A percentile compares a stretch with the other conserved stretches of the same genome.
Conservation (phyloP, 306 rosid genomes). For the Begonia masoniana region DNA sequence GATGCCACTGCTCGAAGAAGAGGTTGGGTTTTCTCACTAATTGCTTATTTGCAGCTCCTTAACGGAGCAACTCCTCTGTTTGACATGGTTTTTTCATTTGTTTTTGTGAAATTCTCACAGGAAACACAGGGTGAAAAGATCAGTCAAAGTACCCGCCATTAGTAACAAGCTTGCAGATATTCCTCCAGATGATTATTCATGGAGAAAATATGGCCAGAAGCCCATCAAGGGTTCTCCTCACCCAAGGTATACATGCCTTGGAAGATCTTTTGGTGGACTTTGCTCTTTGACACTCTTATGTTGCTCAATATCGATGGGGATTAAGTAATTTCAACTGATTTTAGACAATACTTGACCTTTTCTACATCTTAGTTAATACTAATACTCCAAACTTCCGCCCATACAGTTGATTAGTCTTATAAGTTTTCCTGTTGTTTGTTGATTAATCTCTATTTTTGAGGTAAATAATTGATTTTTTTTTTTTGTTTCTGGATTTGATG, state of each 20-base stretch:
- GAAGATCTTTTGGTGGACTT: no score
- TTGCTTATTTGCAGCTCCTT: neutral
- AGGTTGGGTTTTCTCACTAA: slow-evolving; percentile 35
- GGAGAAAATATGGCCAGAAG: slow-evolving; percentile 99
- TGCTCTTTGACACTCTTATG: no score
- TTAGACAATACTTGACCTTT: no score
- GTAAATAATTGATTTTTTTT: no score
- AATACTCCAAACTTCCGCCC: no score
- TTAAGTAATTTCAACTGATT: no score
- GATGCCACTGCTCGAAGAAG: slow-evolving; percentile 98
- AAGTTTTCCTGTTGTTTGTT: no score
- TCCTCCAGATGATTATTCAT: slow-evolving; percentile 96
- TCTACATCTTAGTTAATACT: no score
- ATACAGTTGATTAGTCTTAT: no score
- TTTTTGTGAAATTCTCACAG: slow-evolving; percentile 20
- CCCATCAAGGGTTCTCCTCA: slow-evolving; percentile 99
- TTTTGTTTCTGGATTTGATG: neutral
- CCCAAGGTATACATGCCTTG: slow-evolving; percentile 47
- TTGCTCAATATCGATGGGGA: no score
- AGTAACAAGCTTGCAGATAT: slow-evolving; percentile 98
- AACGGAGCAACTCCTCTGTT: no score
- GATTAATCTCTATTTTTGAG: no score
- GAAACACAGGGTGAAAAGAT: slow-evolving; percentile 88
- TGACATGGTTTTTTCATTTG: neutral
- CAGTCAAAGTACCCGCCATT: slow-evolving; percentile 93